Conservation (phyloP, 495 filamentous ascomycete species). For the Aspergillus carlsbadensis region DNA sequence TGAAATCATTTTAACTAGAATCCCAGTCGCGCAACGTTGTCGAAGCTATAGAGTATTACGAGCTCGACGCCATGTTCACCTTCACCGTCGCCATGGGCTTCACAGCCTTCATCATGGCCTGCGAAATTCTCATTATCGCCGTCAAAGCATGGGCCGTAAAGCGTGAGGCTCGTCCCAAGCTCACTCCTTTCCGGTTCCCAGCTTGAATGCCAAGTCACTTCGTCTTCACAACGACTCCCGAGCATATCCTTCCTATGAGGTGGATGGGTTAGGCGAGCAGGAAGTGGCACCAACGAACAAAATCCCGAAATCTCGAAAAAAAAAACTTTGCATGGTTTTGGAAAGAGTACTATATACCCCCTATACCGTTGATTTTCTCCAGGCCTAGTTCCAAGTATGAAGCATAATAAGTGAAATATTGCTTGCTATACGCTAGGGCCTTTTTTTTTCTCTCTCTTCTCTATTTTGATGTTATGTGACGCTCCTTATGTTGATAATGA, state of each 20-base stretch:
- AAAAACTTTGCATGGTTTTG: too few relatives aligned
- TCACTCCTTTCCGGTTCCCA: slow-evolving; percentile 24
- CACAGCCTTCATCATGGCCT: slow-evolving; percentile 82
- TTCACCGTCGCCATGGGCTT: slow-evolving; percentile 89
- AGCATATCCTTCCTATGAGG: too few relatives aligned
- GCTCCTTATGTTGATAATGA: background rate
- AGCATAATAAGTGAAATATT: too few relatives aligned
- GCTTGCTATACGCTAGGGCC: too few relatives aligned
- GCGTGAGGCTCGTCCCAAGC: slow-evolving; percentile 46
- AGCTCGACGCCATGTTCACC: slow-evolving; percentile 82
- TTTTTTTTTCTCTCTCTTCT: too few relatives aligned
- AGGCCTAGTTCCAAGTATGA: too few relatives aligned
- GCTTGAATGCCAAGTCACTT: slow-evolving; percentile 4
- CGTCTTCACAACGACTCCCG: too few relatives aligned
- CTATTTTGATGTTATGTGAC: background rate
- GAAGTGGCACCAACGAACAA: too few relatives aligned
- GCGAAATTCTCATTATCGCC: slow-evolving; percentile 73
- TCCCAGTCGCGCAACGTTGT: slow-evolving; percentile 68
- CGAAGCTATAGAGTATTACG: slow-evolving; percentile 69
- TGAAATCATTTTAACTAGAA: background rate
- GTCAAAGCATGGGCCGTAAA: slow-evolving; percentile 86
- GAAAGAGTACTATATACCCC: too few relatives aligned
- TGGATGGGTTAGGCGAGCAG: too few relatives aligned
- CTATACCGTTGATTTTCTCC: too few relatives aligned
- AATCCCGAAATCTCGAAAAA: too few relatives aligned